These are phyloP conservation scores for Wallacemonas collosoma DNA, from an alignment of 208 protist species.

Conservation along the genomic window DNA sequence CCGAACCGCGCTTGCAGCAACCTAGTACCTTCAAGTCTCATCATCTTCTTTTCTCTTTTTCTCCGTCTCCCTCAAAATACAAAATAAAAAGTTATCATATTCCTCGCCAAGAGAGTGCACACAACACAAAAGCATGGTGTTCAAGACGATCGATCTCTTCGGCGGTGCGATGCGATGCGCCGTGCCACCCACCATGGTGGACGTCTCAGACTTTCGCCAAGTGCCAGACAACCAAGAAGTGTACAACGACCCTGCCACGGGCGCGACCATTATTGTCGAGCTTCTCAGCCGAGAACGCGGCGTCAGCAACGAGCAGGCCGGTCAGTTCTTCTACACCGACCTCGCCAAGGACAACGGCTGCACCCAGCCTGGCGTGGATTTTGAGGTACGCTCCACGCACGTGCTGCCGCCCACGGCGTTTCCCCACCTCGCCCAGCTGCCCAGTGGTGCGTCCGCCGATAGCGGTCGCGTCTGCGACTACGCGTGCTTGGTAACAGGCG, in stretches of 20 bases:
- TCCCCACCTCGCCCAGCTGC: slow-evolving; percentile 36
- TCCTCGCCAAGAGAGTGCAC: too few relatives aligned
- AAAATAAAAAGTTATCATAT: too few relatives aligned
- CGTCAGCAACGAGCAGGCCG: slow-evolving; percentile 48
- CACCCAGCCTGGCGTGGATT: slow-evolving; percentile 1
- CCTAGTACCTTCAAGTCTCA: too few relatives aligned
- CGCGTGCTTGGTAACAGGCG: slow-evolving; percentile 42
- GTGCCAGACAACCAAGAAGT: slow-evolving; percentile 86
- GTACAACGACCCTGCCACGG: slow-evolving; percentile 53
- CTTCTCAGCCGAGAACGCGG: slow-evolving; percentile 50
- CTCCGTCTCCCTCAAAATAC: too few relatives aligned
- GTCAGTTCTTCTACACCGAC: slow-evolving; percentile 63
- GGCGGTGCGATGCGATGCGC: slow-evolving; percentile 66
- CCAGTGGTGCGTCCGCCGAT: background rate
- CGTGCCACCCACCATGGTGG: slow-evolving; percentile 36
- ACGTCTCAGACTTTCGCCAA: slow-evolving; percentile 72
- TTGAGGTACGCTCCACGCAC: slow-evolving; percentile 8
- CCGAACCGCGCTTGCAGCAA: too few relatives aligned
- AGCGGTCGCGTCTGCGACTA: slow-evolving; percentile 41
- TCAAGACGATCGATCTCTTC: slow-evolving; percentile 48
- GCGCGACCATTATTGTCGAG: slow-evolving; percentile 69
- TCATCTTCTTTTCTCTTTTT: too few relatives aligned
- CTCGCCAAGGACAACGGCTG: slow-evolving; percentile 71
- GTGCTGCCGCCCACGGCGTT: slow-evolving; percentile 30
- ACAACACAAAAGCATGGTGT: background rate